These are phyloP conservation scores for Calonectria montana DNA, from an alignment of 2,329 filamentous ascomycete genomes.

Conservation along the genomic window DNA sequence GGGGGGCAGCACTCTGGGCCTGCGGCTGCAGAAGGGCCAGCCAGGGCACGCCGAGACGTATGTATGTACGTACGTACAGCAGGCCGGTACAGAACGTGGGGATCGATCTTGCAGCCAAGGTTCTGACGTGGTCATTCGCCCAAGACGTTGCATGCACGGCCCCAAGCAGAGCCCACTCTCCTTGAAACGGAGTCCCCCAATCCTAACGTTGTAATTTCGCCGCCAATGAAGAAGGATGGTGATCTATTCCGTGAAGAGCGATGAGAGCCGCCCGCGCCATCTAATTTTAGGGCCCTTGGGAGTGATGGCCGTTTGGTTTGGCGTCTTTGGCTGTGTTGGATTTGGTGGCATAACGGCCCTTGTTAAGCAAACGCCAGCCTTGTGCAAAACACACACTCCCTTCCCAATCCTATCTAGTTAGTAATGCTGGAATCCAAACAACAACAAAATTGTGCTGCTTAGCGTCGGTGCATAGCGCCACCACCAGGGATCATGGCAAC, in stretches of 20 bases:
- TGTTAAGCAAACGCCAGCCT: background rate
- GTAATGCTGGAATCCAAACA: no score
- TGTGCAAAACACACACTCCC: no score
- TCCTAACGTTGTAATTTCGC: background rate
- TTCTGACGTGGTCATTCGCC: constrained; percentile 16
- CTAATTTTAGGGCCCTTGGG: background rate
- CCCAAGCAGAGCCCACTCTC: background rate
- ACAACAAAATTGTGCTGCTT: no score
- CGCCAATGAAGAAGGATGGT: background rate
- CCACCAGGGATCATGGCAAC: background rate
- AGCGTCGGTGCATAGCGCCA: no score
- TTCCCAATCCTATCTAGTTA: no score
- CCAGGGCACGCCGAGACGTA: background rate
- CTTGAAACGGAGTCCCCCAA: background rate
- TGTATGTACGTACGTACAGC: background rate
- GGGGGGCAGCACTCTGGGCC: background rate
- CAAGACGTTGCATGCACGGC: background rate
- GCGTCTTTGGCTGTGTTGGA: background rate
- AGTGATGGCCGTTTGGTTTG: background rate
- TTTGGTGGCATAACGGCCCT: background rate
- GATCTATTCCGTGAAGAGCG: background rate
- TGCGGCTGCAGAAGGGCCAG: background rate
- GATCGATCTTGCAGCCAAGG: background rate
- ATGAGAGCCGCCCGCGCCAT: background rate
- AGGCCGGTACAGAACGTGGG: constrained; percentile 5